Evolutionary conservation across 2,329 filamentous ascomycete genomes (phyloP), one percentile per base, ranked within the genome.

Genomic region (Cercospora zeina): DNA sequence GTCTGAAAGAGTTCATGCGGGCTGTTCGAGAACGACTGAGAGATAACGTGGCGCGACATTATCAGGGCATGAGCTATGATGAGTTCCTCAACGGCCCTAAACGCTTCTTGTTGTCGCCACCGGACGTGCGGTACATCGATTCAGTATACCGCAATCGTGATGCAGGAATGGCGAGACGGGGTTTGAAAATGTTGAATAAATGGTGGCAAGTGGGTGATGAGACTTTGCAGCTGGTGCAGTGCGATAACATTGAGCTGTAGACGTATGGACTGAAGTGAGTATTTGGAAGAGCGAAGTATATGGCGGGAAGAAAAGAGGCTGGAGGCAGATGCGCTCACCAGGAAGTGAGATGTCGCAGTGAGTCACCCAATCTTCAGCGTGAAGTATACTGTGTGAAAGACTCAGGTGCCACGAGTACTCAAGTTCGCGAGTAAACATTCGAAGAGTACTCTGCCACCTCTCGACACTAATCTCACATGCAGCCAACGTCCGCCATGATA

Each of bases 61-160:
- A 74, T 13, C 34, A 49, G 4, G 67, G 64, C 1, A 65, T 71
- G 30, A 64, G 16, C 21, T 74, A 73, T 34, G 65, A 63, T 2
- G 42, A 61, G 14, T 75, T 70, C 51, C 31, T 65, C n/a, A 50
- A 50, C 16, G 55, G 54, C 8, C 58, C 62, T 24, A 67, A 66
- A 53, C 65, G 69, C 6, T 70, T 65, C 57, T 27, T 70, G 24
- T 30, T 67, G 10, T 67, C 64, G 10, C 68, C 69, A 13, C 31
- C 51, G 27, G 70, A 71, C 42, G 70, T 72, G 54, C 54, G 69
- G n/a, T 58, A 67, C 24, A 68, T 70, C 54, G 74, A 76, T 58
- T 72, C 69, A 6, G 73, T 77, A 37, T 76, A 76, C 67, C 71
- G 75, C 9, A 76, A 75, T 73, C 70, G 74, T 8, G 74, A 75